These are phyloP conservation scores for Pochonia chlamydosporia DNA, from an alignment of 2,329 filamentous ascomycete genomes.

Conservation along the genomic window DNA sequence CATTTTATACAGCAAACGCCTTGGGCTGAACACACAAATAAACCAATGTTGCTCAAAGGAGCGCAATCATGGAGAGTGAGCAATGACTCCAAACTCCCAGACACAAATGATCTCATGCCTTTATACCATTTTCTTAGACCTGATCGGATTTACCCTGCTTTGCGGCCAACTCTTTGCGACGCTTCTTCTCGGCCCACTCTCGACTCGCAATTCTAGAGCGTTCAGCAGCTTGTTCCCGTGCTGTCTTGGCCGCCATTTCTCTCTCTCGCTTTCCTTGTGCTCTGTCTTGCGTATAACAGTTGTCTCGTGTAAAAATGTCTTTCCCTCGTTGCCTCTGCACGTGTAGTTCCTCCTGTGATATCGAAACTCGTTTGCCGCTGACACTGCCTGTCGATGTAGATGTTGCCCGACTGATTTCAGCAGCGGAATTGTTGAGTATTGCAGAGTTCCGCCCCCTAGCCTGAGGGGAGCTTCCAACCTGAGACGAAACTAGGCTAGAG, in stretches of 20 bases:
- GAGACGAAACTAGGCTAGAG: slow-evolving; percentile 1
- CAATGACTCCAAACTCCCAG: not conserved
- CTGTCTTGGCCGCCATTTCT: slow-evolving; percentile 46
- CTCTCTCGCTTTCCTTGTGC: slow-evolving; percentile 49
- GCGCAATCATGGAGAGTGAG: not conserved
- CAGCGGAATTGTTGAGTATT: slow-evolving; percentile 13
- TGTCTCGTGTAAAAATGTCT: slow-evolving; percentile 50
- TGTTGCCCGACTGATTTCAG: slow-evolving; percentile 30
- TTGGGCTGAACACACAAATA: not conserved
- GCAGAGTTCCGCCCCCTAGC: slow-evolving; percentile 22
- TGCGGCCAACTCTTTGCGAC: slow-evolving; percentile 29
- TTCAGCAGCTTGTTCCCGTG: slow-evolving; percentile 56
- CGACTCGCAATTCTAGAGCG: slow-evolving; percentile 52
- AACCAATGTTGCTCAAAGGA: not conserved
- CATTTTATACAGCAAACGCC: not conserved
- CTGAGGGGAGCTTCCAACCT: slow-evolving; percentile 12
- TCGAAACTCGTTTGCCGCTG: slow-evolving; percentile 38
- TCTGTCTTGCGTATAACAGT: slow-evolving; percentile 37
- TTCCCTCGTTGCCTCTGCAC: slow-evolving; percentile 47
- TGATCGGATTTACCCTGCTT: slow-evolving; percentile 11
- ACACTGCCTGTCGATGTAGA: slow-evolving; percentile 41
- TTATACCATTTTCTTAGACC: not conserved
- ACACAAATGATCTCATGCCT: not conserved
- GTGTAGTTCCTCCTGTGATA: slow-evolving; percentile 45
- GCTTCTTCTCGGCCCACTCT: slow-evolving; percentile 57